Conservation (phyloP, 164 flowering plant genomes). For the Paratinospora sagittata region DNA sequence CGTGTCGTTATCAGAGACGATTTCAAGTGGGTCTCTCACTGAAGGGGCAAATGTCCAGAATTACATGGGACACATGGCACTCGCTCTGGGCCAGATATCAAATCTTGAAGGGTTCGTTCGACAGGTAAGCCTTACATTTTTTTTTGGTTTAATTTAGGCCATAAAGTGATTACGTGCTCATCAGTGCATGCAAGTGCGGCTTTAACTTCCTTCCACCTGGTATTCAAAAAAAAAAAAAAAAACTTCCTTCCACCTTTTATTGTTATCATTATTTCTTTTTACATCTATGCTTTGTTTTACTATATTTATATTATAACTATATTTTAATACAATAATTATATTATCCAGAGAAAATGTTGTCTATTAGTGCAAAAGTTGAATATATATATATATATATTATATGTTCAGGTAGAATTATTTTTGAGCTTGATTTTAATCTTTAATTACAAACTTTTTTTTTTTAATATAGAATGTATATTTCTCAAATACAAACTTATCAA, state of each 20-base stretch:
- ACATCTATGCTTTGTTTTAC: too few relatives aligned
- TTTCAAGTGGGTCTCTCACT: slow-evolving; percentile 40
- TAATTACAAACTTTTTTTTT: too few relatives aligned
- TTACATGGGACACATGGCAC: slow-evolving; percentile 69
- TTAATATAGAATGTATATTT: too few relatives aligned
- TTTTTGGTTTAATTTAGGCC: neutral
- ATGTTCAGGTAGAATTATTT: too few relatives aligned
- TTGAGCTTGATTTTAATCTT: too few relatives aligned
- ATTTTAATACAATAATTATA: too few relatives aligned
- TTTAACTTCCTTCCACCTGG: neutral
- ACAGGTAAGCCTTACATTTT: slow-evolving; percentile 40
- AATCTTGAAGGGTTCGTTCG: slow-evolving; percentile 88
- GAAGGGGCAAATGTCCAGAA: slow-evolving; percentile 32
- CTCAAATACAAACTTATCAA: neutral
- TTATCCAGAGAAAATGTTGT: too few relatives aligned
- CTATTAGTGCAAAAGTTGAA: too few relatives aligned
- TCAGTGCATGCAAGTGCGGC: neutral
- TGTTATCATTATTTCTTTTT: too few relatives aligned
- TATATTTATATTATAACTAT: too few relatives aligned
- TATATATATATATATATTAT: too few relatives aligned
- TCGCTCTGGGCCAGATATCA: slow-evolving; percentile 65
- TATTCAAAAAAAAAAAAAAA: too few relatives aligned
- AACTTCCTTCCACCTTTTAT: neutral
- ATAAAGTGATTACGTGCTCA: neutral
- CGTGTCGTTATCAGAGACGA: slow-evolving; percentile 65